These are phyloP conservation scores for Omphalea diandra DNA, from an alignment of 441 rosid genomes.

Conservation along the genomic window DNA sequence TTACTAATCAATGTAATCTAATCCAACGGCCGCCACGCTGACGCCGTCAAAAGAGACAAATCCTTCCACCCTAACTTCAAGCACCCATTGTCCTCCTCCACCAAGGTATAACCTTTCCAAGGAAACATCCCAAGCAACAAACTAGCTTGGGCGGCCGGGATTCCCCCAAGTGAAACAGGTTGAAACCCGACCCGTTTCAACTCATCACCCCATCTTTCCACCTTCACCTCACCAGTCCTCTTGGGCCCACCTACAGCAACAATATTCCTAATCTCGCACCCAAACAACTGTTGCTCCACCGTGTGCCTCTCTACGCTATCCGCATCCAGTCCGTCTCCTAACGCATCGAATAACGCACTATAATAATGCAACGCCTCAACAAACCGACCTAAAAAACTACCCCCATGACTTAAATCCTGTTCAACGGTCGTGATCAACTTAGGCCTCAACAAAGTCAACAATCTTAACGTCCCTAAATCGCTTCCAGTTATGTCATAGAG, in stretches of 20 bases:
- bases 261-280: slow-evolving; percentile 73
- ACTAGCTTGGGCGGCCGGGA: slow-evolving; percentile 81
- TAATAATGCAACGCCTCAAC: slow-evolving; percentile 90
- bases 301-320: too few species aligned
- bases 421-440: too few species aligned
- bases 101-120: too few species aligned
- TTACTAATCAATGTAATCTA: too few species aligned
- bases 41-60: slow-evolving; percentile 75
- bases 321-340: slow-evolving; percentile 64
- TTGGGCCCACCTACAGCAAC: slow-evolving; percentile 77
- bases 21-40: slow-evolving; percentile 77
- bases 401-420: slow-evolving; percentile 63
- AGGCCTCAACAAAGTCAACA: slow-evolving; percentile 55
- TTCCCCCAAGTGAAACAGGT: slow-evolving; percentile 70
- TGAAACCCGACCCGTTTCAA: slow-evolving; percentile 67
- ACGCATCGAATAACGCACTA: slow-evolving; percentile 84
- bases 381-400: slow-evolving; percentile 69
- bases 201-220: too few species aligned
- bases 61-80: slow-evolving; percentile 91
- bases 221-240: too few species aligned
- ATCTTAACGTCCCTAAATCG: slow-evolving; percentile 52
- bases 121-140: slow-evolving; percentile 70
- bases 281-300: slow-evolving; percentile 85
- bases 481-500: slow-evolving; percentile 74
- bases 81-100: slow-evolving; percentile 69